These are phyloP conservation scores for Plantago rigida DNA, from an alignment of 305 asterid species.

Conservation along the genomic window DNA sequence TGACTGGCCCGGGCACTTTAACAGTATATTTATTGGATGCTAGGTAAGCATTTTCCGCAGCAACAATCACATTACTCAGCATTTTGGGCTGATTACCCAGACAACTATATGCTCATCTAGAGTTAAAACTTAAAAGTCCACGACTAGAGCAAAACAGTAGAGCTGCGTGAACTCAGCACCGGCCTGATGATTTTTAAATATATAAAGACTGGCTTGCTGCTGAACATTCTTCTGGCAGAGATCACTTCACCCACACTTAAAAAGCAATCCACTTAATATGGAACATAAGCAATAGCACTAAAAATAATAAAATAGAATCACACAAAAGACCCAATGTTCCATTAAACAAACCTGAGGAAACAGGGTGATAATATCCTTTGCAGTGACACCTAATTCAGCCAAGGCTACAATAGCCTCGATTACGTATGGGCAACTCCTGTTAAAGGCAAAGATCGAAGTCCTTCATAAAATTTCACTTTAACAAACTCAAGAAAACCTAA, in stretches of 20 bases:
- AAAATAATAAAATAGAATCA: slow-evolving; percentile 2
- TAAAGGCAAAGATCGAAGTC: slow-evolving; percentile 20
- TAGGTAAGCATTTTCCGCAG: no score
- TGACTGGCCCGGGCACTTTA: no score
- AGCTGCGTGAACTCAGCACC: no score
- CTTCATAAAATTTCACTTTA: slow-evolving; percentile 12
- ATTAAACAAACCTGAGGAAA: slow-evolving; percentile 68
- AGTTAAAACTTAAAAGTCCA: no score
- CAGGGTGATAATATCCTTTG: slow-evolving; percentile 69
- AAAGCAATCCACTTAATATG: background rate
- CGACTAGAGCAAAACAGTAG: no score
- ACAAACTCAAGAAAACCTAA: slow-evolving; percentile 14
- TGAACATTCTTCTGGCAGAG: slow-evolving; percentile 9
- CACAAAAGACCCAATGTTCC: slow-evolving; percentile 8
- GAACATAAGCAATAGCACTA: slow-evolving; percentile 12
- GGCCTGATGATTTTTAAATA: no score
- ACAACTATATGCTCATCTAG: no score
- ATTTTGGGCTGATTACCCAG: no score
- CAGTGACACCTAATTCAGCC: slow-evolving; percentile 81
- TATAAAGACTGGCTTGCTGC: background rate
- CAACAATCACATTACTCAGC: no score
- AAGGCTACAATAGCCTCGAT: slow-evolving; percentile 81
- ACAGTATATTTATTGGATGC: no score
- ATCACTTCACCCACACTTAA: background rate
- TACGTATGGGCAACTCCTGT: slow-evolving; percentile 75